Evolutionary conservation across 2,329 filamentous ascomycete species (phyloP).

Genomic region (Talaromyces sp.): DNA sequence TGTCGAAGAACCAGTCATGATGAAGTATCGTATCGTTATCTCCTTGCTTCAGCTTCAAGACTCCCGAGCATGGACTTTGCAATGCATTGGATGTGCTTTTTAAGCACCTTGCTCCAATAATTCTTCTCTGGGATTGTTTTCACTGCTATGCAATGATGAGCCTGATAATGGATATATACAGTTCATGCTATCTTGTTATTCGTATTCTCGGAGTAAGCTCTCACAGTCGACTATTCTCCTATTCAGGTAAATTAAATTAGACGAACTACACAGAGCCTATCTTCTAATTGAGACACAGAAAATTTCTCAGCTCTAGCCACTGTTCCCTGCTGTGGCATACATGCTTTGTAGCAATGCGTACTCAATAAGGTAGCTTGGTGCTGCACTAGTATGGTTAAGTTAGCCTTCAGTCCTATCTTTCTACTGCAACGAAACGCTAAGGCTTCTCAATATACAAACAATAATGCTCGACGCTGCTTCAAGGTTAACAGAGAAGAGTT

Average conservation of each 20-base stretch:
- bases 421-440: neutral
- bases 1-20: neutral
- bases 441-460: neutral
- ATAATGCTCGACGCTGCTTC: neutral
- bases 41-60: neutral
- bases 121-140: neutral
- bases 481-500: neutral
- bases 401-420: neutral
- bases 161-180: neutral
- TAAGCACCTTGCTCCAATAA: neutral
- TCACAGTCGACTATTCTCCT: neutral
- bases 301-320: neutral
- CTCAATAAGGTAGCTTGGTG: neutral
- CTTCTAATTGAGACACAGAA: neutral
- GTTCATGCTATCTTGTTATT: neutral
- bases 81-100: neutral
- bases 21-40: neutral
- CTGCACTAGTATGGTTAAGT: neutral
- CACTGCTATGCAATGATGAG: neutral
- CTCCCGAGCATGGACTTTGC: neutral
- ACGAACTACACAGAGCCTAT: neutral
- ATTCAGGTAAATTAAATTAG: neutral
- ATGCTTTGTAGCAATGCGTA: neutral
- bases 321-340: neutral
- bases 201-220: neutral